Conservation (phyloP, 2,329 filamentous ascomycete species). For the Cladosporium oxysporum region DNA sequence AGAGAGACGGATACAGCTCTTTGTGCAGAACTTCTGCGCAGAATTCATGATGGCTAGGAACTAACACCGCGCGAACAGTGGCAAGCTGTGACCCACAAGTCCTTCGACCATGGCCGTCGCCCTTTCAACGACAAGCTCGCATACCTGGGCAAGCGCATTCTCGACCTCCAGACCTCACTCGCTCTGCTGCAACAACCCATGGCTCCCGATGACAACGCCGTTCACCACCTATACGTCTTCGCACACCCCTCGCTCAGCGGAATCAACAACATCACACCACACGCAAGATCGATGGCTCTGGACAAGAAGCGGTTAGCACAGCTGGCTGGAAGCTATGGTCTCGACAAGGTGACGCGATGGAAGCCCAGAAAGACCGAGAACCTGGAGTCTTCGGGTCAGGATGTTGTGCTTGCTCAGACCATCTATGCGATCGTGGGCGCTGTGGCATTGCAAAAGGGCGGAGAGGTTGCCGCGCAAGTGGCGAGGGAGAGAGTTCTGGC, state of each 20-base stretch:
- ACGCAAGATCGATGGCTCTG: conserved; percentile 63
- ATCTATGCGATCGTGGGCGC: conserved; percentile 87
- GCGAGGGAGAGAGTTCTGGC: conserved; percentile 74
- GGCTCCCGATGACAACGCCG: background rate
- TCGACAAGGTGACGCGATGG: conserved; percentile 81
- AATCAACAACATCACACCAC: conserved; percentile 69
- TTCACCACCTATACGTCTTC: conserved; percentile 47
- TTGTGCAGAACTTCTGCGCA: background rate
- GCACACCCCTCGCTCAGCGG: conserved; percentile 68
- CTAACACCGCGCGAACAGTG: conserved; percentile 51
- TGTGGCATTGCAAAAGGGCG: conserved; percentile 83
- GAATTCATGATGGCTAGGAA: background rate
- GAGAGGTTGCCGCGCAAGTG: conserved; percentile 71
- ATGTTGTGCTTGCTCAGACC: conserved; percentile 73
- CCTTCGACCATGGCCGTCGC: conserved; percentile 90
- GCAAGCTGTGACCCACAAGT: conserved; percentile 96
- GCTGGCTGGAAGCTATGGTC: conserved; percentile 69
- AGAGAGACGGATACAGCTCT: background rate
- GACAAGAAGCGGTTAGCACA: conserved; percentile 65
- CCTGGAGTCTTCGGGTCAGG: conserved; percentile 70
- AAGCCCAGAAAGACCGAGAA: conserved; percentile 75
- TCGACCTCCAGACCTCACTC: conserved; percentile 66
- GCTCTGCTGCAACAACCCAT: conserved; percentile 55
- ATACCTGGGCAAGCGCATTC: conserved; percentile 71
- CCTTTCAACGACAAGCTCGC: conserved; percentile 93